Evolutionary conservation across 2,329 filamentous ascomycete genomes (phyloP).

Genomic region (Colletotrichum sp.): DNA sequence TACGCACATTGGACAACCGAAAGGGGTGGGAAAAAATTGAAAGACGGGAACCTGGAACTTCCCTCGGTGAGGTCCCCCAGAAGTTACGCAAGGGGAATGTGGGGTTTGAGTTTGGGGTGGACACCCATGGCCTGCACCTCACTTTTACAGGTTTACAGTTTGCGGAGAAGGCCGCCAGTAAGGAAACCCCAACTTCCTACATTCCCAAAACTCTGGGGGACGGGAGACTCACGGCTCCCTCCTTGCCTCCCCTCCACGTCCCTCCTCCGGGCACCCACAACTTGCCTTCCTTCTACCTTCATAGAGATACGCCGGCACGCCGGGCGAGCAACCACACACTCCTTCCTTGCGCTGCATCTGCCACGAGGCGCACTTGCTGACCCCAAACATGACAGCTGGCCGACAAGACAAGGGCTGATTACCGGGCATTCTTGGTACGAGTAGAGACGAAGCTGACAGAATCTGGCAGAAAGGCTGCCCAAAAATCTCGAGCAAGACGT

Average conservation of each 20-base stretch:
- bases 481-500: not conserved
- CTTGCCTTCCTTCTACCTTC: not conserved
- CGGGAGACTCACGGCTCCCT: not conserved
- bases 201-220: conserved; percentile 13
- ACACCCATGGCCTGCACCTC: not conserved
- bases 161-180: conserved; percentile 11
- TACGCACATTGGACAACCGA: not conserved
- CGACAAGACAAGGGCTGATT: conserved; percentile 2
- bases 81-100: conserved; percentile 10
- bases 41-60: not conserved
- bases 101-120: not conserved
- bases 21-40: not conserved
- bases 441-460: not conserved
- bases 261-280: not conserved
- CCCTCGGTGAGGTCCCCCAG: not conserved
- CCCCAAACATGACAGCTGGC: not conserved
- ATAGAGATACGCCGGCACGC: not conserved
- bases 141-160: not conserved
- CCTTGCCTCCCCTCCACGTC: not conserved
- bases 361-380: not conserved
- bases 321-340: not conserved
- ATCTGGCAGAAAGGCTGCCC: not conserved
- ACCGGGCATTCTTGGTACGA: not conserved
- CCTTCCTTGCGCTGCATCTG: not conserved
- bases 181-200: conserved; percentile 5